Evolutionary conservation across 2,329 filamentous ascomycete species (phyloP).

Genomic region (Aureobasidium sp.): DNA sequence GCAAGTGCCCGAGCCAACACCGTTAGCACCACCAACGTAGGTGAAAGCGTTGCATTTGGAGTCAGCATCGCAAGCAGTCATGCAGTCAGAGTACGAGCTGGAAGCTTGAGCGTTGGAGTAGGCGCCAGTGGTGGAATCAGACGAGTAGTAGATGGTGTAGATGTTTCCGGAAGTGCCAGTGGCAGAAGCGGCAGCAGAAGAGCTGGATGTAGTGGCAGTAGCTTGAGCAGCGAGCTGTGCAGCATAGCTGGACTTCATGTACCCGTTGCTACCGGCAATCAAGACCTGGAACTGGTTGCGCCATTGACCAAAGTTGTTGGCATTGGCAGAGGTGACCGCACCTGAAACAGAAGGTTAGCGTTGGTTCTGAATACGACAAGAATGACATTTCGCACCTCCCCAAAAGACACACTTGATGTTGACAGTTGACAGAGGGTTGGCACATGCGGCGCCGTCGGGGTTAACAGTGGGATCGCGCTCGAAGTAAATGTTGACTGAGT

Average conservation of each 20-base stretch:
- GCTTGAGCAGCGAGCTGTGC: constrained; percentile 16
- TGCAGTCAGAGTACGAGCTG: constrained; percentile 17
- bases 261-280: constrained; percentile 30
- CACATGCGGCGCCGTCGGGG: neutral
- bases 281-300: constrained; percentile 27
- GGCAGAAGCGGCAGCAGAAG: constrained; percentile 17
- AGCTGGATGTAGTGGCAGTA: constrained; percentile 5
- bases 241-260: constrained; percentile 21
- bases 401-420: neutral
- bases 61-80: constrained; percentile 15
- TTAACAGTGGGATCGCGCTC: constrained; percentile 30
- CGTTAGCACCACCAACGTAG: constrained; percentile 17
- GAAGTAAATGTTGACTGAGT: constrained; percentile 22
- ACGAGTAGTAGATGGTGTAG: constrained; percentile 13
- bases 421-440: neutral
- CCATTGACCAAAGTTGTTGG: constrained; percentile 19
- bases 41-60: constrained; percentile 17
- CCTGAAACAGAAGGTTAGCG: too few relatives aligned
- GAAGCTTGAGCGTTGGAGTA: constrained; percentile 13
- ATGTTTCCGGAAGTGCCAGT: constrained; percentile 14
- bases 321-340: constrained; percentile 15
- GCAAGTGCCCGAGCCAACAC: constrained; percentile 14
- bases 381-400: too few relatives aligned
- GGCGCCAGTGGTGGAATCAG: constrained; percentile 11
- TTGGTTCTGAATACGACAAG: too few relatives aligned